Base-by-base conservation (phyloP, 257 asterid species). In the Verbascum thapsus region DNA sequence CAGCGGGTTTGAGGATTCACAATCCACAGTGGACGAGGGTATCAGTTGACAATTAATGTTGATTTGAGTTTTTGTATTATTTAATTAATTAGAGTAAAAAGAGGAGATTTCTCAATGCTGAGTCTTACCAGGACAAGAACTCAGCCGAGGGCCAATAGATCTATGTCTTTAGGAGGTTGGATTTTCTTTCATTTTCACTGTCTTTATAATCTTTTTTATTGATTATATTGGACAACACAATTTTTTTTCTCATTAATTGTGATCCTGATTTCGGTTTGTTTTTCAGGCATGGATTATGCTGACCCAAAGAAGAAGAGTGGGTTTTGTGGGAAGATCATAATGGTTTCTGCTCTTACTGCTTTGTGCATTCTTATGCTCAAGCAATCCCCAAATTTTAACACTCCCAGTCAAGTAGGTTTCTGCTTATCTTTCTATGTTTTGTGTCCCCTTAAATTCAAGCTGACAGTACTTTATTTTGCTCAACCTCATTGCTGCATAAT, bases 281-380 rank as follows among this genome's bases (percentile, higher is more conserved):
- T 74, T 57, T 57, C 80, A 92, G 97, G 96, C 85, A 74, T 85
- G 88, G 98, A 91, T 53, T 89, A 78, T 52, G 80, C 78, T 6
- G 98, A 89, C 73, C 96, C 98, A 3, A 92, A 87, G 79, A 79
- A 82, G 81, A 82, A 79, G 75, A 79, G 53, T 51, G 72, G 64
- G 20, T 17, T 71, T 48, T 59, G 63, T 48, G 88, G 81, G 12
- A 79, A 69, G 69, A 73, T 82, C 32, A 2, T 82, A 8, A 76
- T 82, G 85, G 80, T 76, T 62, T 73, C 79, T 18, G 68, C 81
- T 39, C 81, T 82, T 56, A 82, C 85, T 43, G 78, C 88, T n/a
- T 53, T 82, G 77, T 82, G 85, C 77, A 82, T 82, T 61, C 81
- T 82, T 58, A 76, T 79, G 82, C 85, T 79, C 42, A 76, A 74